These are phyloP conservation scores for Ceratocystis cacaofunesta DNA, from an alignment of 2,329 filamentous ascomycete genomes.

Conservation along the genomic window DNA sequence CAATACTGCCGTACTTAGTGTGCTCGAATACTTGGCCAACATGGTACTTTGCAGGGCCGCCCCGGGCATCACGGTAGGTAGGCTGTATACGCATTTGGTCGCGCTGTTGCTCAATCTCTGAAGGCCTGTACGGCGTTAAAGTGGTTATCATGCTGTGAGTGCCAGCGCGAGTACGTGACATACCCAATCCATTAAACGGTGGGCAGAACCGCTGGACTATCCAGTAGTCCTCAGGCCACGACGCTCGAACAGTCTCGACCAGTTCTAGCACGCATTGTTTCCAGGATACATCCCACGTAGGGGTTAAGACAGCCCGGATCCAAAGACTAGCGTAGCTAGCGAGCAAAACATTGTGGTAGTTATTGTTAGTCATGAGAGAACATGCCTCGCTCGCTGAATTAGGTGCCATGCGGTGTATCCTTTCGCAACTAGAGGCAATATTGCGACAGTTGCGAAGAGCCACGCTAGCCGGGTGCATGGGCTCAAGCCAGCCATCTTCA, in stretches of 20 bases:
- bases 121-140: conserved; percentile 18
- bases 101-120: conserved; percentile 25
- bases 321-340: conserved; percentile 12
- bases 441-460: conserved; percentile 50
- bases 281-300: conserved; percentile 7
- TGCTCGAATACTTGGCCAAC: conserved; percentile 80
- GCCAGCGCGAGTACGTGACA: conserved; percentile 1
- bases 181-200: background rate
- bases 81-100: conserved; percentile 28
- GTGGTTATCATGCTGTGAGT: conserved; percentile 19
- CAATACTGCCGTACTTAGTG: conserved; percentile 62
- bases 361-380: background rate
- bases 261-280: background rate
- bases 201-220: conserved; percentile 13
- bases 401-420: conserved; percentile 13
- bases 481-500: conserved; percentile 40
- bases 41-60: conserved; percentile 31
- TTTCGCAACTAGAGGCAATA: conserved; percentile 12
- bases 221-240: conserved; percentile 16
- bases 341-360: conserved; percentile 8
- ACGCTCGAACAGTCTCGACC: background rate
- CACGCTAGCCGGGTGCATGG: conserved; percentile 51
- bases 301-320: conserved; percentile 6
- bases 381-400: background rate
- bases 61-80: background rate